These are phyloP conservation scores for Hygrophorus pudorinus DNA, from an alignment of 768 basidiomycete species.

Conservation along the genomic window DNA sequence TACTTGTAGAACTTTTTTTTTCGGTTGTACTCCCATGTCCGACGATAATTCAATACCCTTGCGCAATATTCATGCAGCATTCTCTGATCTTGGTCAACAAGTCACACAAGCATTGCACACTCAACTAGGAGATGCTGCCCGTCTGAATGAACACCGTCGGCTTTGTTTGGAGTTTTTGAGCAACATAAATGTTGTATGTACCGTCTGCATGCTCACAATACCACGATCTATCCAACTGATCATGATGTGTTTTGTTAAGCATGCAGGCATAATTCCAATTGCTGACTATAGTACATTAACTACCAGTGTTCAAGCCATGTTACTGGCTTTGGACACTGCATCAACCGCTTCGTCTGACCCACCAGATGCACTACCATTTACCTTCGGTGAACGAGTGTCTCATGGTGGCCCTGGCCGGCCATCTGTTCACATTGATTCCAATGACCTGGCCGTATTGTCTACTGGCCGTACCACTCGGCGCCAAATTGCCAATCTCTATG, in stretches of 20 bases:
- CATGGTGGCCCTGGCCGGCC: constrained; percentile 19
- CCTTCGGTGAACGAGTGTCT: neutral
- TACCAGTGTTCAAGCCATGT: constrained; percentile 2
- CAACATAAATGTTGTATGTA: neutral
- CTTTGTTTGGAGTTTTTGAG: neutral
- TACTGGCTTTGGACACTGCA: constrained; percentile 3
- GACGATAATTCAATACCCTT: neutral
- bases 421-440: constrained; percentile 16
- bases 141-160: neutral
- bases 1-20: neutral
- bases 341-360: constrained; percentile 2
- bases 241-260: neutral
- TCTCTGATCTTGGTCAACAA: neutral
- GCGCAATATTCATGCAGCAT: neutral
- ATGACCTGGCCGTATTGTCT: constrained; percentile 12
- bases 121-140: neutral
- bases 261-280: neutral
- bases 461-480: constrained; percentile 11
- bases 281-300: neutral
- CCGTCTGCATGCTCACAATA: neutral
- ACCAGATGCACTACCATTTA: neutral
- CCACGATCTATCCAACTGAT: neutral
- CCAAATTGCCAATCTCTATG: constrained; percentile 8
- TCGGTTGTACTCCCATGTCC: neutral
- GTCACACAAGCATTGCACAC: neutral